Percentiles rank a stretch among this genome's conserved stretches.
Conservation (phyloP, 192 early-diverging fungal species). For the Geranomyces variabilis region DNA sequence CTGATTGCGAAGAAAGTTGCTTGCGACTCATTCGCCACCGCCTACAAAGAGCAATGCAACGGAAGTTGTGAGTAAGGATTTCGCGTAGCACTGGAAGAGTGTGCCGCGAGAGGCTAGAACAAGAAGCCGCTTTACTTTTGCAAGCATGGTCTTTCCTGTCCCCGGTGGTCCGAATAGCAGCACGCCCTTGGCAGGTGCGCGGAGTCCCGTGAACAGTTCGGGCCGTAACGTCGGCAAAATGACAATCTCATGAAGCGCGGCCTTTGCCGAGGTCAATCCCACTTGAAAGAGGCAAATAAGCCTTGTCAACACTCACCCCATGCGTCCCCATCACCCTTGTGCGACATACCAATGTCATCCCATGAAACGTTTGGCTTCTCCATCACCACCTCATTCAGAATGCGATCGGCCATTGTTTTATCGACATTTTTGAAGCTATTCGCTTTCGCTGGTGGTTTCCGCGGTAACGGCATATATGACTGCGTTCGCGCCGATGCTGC, state of each 20-base stretch:
- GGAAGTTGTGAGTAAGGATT: too few relatives aligned
- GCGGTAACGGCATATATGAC: background rate
- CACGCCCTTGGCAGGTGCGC: constrained; percentile 54
- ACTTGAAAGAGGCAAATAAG: too few relatives aligned
- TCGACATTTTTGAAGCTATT: constrained; percentile 35
- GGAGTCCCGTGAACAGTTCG: constrained; percentile 60
- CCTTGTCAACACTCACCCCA: constrained; percentile 7
- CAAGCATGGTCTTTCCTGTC: constrained; percentile 65
- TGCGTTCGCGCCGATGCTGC: background rate
- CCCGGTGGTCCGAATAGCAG: constrained; percentile 61
- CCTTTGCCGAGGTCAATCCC: constrained; percentile 55
- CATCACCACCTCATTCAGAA: constrained; percentile 58
- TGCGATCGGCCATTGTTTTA: constrained; percentile 47
- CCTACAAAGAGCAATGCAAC: too few relatives aligned
- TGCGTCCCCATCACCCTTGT: too few relatives aligned
- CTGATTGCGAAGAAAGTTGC: constrained; percentile 60
- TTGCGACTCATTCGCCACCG: constrained; percentile 54
- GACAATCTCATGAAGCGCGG: constrained; percentile 58
- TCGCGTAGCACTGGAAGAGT: too few relatives aligned
- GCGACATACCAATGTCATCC: constrained; percentile 57
- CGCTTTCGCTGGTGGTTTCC: background rate
- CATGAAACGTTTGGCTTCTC: constrained; percentile 48
- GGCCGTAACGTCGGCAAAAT: constrained; percentile 58
- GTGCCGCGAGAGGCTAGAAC: too few relatives aligned
- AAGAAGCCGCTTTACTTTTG: too few relatives aligned